Percentiles rank a stretch among this genome's conserved stretches.
These are phyloP conservation scores for Saccharomyces hybrid DNA, from an alignment of 1,139 yeast genomes.

Conservation along the genomic window DNA sequence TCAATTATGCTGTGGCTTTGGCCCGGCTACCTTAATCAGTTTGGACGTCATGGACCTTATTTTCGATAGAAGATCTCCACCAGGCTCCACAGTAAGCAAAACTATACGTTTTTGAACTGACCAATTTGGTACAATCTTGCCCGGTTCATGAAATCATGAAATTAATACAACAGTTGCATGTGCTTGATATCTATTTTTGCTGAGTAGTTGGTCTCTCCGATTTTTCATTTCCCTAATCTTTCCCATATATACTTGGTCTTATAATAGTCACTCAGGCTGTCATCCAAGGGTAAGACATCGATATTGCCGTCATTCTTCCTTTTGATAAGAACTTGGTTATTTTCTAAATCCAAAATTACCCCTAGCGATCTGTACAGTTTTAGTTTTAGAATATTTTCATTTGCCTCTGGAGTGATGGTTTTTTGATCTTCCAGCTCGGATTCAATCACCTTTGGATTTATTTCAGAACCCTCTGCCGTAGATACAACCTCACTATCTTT, in stretches of 20 bases:
- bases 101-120: no score
- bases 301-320: slow-evolving; percentile 12
- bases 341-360: slow-evolving; percentile 23
- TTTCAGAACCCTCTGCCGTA: slow-evolving; percentile 8
- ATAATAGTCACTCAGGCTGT: slow-evolving; percentile 22
- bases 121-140: no score
- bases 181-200: no score
- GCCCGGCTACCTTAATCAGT: no score
- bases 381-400: slow-evolving; percentile 22
- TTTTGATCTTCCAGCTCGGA: slow-evolving; percentile 9
- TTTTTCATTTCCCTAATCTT: slow-evolving; percentile 9
- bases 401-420: slow-evolving; percentile 11
- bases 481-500: slow-evolving; percentile 7
- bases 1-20: no score
- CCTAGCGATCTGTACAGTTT: slow-evolving; percentile 29
- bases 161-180: no score
- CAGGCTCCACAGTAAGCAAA: no score
- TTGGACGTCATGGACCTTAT: no score
- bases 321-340: slow-evolving; percentile 24
- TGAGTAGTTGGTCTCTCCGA: not conserved
- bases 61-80: no score
- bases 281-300: slow-evolving; percentile 24
- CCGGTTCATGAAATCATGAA: no score
- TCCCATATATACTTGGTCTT: slow-evolving; percentile 30
- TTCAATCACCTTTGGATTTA: slow-evolving; percentile 4